A percentile compares a stretch with the other conserved stretches of the same genome.
Evolutionary conservation across 257 asterid genomes (phyloP).

Genomic region (Gentiana macrophylla): DNA sequence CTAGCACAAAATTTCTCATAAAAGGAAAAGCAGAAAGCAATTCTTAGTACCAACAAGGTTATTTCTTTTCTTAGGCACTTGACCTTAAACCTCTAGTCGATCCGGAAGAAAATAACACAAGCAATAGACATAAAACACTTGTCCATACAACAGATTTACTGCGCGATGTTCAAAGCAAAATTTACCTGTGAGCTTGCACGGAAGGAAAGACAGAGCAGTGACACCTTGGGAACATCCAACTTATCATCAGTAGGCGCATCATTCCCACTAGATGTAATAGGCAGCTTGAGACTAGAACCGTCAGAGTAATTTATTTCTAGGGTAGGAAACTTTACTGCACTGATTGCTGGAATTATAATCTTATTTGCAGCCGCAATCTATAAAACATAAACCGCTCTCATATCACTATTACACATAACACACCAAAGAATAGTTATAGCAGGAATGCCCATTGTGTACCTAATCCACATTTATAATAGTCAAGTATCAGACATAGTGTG

Average conservation of each 20-base stretch:
- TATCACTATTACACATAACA: not conserved
- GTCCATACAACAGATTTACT: no score
- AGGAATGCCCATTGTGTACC: no score
- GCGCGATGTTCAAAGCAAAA: not conserved
- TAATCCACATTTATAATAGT: no score
- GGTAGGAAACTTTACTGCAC: conserved; percentile 75
- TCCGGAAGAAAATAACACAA: no score
- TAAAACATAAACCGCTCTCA: conserved; percentile 9
- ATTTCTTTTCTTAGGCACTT: no score
- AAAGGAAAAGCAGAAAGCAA: no score
- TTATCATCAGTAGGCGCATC: conserved; percentile 16
- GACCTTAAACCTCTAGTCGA: no score
- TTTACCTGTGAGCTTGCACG: conserved; percentile 72
- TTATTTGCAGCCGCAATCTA: conserved; percentile 76
- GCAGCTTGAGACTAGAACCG: conserved; percentile 55
- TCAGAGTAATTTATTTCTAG: conserved; percentile 47
- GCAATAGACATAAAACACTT: no score
- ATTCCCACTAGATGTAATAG: conserved; percentile 27
- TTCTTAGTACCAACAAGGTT: no score
- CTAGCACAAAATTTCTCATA: no score
- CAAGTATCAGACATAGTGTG: no score
- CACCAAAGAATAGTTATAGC: not conserved
- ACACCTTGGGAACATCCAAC: conserved; percentile 40
- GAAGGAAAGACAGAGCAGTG: conserved; percentile 65
- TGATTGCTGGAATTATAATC: conserved; percentile 52